Evolutionary conservation across 495 filamentous ascomycete species (phyloP).

Genomic region (Penicillium bovifimosum): DNA sequence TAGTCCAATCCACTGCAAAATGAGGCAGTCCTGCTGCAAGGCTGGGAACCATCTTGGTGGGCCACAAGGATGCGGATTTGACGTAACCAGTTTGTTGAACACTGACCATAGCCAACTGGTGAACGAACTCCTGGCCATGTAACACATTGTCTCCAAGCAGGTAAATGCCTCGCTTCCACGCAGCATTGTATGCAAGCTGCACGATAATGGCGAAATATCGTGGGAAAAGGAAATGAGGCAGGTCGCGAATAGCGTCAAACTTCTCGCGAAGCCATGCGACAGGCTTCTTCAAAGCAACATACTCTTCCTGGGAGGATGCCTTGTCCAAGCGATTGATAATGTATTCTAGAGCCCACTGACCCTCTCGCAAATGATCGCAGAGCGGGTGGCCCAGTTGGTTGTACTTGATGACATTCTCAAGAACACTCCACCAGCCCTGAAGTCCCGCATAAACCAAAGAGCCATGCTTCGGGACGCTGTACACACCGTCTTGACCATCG

Average conservation of each 20-base stretch:
- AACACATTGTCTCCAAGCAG: constrained; percentile 72
- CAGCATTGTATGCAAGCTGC: constrained; percentile 78
- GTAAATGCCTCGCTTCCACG: constrained; percentile 68
- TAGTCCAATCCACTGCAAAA: constrained; percentile 88
- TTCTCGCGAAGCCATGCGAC: constrained; percentile 75
- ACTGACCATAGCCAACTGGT: constrained; percentile 82
- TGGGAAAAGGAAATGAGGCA: constrained; percentile 86
- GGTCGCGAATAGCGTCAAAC: constrained; percentile 72
- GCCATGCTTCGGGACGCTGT: constrained; percentile 77
- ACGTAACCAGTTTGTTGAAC: constrained; percentile 83
- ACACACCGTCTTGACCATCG: constrained; percentile 75
- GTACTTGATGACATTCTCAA: constrained; percentile 76
- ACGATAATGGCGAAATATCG: constrained; percentile 89
- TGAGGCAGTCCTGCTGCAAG: constrained; percentile 93
- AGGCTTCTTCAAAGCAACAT: constrained; percentile 54
- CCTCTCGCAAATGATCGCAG: constrained; percentile 85
- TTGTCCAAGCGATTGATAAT: constrained; percentile 72
- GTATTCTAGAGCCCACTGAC: constrained; percentile 93
- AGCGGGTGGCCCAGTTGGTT: constrained; percentile 92
- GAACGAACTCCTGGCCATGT: constrained; percentile 76
- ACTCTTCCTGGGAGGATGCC: constrained; percentile 54
- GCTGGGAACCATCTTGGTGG: constrained; percentile 73
- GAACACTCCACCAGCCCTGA: constrained; percentile 96
- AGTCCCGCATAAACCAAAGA: constrained; percentile 90
- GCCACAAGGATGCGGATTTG: constrained; percentile 85